phyloP scores from a whole-genome alignment of 805 yeast species.

The Starmerella sirachaensis region DNA sequence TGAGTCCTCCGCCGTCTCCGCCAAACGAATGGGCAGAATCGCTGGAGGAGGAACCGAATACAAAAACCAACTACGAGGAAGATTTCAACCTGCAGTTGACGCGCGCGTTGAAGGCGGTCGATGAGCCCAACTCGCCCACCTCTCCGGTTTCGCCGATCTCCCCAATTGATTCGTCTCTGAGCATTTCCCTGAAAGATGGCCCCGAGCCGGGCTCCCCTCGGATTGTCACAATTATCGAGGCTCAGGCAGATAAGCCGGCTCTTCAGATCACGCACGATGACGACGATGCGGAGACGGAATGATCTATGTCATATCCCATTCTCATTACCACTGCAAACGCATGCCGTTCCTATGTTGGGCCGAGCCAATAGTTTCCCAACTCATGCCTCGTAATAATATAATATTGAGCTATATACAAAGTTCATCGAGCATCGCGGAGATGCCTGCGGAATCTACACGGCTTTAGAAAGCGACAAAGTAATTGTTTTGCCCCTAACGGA shows the following conservation, averaged over 20 bases:
- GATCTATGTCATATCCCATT: too few relatives aligned
- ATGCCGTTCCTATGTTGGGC: too few relatives aligned
- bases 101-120: conserved; percentile 12
- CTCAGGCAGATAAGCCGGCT: conserved; percentile 10
- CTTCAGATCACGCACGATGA: conserved; percentile 11
- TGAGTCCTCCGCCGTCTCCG: conserved; percentile 24
- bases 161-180: too few relatives aligned
- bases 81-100: conserved; percentile 19
- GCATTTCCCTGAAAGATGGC: too few relatives aligned
- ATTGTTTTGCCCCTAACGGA: too few relatives aligned
- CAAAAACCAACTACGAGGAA: conserved; percentile 15
- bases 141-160: conserved; percentile 1
- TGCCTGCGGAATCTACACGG: too few relatives aligned
- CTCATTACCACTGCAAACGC: too few relatives aligned
- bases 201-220: neutral
- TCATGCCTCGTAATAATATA: too few relatives aligned
- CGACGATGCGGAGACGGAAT: neutral
- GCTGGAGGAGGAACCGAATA: conserved; percentile 22
- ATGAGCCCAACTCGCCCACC: neutral
- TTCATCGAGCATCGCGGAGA: too few relatives aligned
- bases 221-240: conserved; percentile 13
- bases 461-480: too few relatives aligned
- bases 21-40: conserved; percentile 21
- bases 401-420: neutral
- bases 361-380: too few relatives aligned